Evolutionary conservation across 2,329 filamentous ascomycete genomes (phyloP), one percentile per base, ranked within the genome.

Genomic region (Dactylellina sp.): DNA sequence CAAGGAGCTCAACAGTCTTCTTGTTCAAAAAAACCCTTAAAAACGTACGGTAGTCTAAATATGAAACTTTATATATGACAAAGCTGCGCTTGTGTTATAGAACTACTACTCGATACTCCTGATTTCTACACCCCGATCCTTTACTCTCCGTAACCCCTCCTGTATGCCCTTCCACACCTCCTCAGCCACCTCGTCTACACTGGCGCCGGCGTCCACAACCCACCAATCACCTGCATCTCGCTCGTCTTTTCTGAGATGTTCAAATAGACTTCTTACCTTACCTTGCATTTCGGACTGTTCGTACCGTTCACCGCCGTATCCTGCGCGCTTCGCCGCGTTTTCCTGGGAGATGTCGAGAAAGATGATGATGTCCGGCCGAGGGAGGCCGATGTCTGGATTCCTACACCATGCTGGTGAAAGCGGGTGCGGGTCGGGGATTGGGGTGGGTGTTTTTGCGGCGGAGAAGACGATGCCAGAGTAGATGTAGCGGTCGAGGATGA

Each of bases 381-480:
- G 94, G 0, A 99, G 85, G 0, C 94, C 94, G 12, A 91, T 86
- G 78, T 98, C 95, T 0, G 93, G 92, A 14, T 88, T 86, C 77
- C 91, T 89, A 6, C 92, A 93, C 93, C 95, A 99, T 12, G 59
- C 42, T 11, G 75, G 65, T 0, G 86, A 82, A 0, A 97, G 84
- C 0, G 86, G 83, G 11, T 97, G 85, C 1, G 84, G 81, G 14
- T n/a, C 3, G 12, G 47, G 14, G 2, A 46, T 1, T 0, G 53
- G 52, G 3, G 14, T 9, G 4, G 52, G 7, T 2, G 59, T 59
- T 80, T 98, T 98, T 2, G 95, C 94, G 0, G 92, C 92, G 22
- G 89, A 92, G 83, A 98, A 99, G 55, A 97, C 92, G 66, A 93
- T 91, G 61, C 95, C 95, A 18, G 91, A 95, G 83, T 97, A 94